Base-by-base conservation (phyloP, 2,329 filamentous ascomycete species). In the Colletotrichum sp. region DNA sequence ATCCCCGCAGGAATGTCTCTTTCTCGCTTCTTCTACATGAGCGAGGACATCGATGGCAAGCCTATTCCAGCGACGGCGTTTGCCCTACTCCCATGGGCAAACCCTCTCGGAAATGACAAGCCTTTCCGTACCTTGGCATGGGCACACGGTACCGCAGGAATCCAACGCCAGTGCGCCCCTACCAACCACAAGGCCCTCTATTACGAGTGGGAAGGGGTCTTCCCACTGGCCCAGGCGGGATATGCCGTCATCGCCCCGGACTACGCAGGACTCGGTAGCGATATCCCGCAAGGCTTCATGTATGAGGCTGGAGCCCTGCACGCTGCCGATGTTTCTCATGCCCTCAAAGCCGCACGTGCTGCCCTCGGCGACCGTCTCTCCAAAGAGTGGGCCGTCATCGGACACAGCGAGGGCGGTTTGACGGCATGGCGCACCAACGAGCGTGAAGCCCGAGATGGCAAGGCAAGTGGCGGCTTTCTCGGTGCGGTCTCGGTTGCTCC, bases 341-440 rank as follows among this genome's bases (percentile, higher is more conserved):
- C 74, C 5, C 39, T 81, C 18, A 12, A 76, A 5, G 80, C 80
- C 2, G 79, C 77, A 1, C 68, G 79, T 6, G 78, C 73, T 13
- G 67, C 63, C 15, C 36, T 81, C 0, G 76, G 78, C 5, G 34
- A 67, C 3, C 44, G 71, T 0, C 44, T 81, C 0, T 75, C 74
- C 15, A 62, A 78, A 9, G 77, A 81, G n/a, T 81, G 79, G 79
- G 79, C 75, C 4, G 75, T 80, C 1, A 30, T 72, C 1, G 80
- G 80, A 1, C 80, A 81, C 28, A 80, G 79, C 64, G 79, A 81
- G 26, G 80, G 80, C 1, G 80, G 80, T 10, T 75, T 80, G 76
- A 79, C 79, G 1, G 79, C 71, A 2, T 81, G 80, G 80, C 75
- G 79, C 8, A 81, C 80, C 15, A 78, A 75, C 18, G 79, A 81